Conservation (phyloP, 2,329 filamentous ascomycete genomes). For the Escovopsis weberi region DNA sequence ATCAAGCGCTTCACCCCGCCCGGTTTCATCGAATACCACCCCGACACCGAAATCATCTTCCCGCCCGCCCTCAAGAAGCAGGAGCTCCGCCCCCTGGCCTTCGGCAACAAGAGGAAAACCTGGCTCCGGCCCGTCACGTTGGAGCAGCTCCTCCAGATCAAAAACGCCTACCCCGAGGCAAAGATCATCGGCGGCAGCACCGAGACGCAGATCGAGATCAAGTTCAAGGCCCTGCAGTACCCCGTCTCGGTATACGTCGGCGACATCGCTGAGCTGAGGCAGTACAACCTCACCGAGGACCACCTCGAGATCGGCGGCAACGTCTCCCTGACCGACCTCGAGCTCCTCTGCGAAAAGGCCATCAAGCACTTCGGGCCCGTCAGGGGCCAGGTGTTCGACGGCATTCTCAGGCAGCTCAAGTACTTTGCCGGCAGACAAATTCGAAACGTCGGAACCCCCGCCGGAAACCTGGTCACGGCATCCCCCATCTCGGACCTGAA, state of each 20-base stretch:
- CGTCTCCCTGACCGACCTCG: conserved; percentile 80
- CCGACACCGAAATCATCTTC: conserved; percentile 90
- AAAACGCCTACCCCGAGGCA: conserved; percentile 66
- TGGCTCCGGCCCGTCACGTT: conserved; percentile 88
- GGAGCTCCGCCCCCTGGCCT: conserved; percentile 64
- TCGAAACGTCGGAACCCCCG: conserved; percentile 91
- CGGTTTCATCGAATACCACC: conserved; percentile 86
- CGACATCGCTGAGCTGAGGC: conserved; percentile 77
- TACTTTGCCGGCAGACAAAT: conserved; percentile 95
- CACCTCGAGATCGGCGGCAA: conserved; percentile 89
- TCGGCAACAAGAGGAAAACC: conserved; percentile 86
- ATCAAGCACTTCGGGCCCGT: conserved; percentile 60
- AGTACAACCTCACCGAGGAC: conserved; percentile 66
- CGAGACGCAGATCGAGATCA: conserved; percentile 96
- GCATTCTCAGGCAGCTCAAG: conserved; percentile 82
- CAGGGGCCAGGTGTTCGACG: conserved; percentile 68
- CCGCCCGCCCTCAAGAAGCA: conserved; percentile 75
- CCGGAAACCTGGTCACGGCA: conserved; percentile 85
- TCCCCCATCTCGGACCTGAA: conserved; percentile 96
- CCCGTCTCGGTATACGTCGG: conserved; percentile 82
- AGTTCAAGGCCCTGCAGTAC: conserved; percentile 92
- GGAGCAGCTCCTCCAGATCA: conserved; percentile 81
- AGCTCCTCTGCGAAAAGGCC: conserved; percentile 68
- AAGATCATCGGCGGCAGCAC: conserved; percentile 95
- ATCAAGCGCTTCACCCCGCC: conserved; percentile 67